Conservation (phyloP, 2,329 filamentous ascomycete species). For the Hansfordia pulvinata region DNA sequence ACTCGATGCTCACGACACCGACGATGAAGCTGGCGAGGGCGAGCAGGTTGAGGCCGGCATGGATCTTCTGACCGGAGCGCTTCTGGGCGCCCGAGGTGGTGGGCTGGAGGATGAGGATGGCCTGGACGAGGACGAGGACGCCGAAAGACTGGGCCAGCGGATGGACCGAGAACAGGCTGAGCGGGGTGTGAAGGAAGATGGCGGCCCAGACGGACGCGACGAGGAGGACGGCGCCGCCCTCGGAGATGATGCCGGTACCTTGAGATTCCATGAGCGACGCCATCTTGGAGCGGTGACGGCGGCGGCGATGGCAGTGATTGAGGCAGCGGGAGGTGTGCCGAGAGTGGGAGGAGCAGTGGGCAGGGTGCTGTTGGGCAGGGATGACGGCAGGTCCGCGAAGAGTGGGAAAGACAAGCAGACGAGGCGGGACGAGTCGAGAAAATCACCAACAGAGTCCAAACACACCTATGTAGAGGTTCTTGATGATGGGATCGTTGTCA, state of each 20-base stretch:
- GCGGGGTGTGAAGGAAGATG: constrained; percentile 47
- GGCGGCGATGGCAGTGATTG: constrained; percentile 1
- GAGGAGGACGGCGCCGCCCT: constrained; percentile 66
- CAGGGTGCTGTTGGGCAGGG: constrained; percentile 1
- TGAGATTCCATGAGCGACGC: constrained; percentile 16
- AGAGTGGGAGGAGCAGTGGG: neutral
- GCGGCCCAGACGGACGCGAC: constrained; percentile 64
- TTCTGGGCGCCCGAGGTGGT: constrained; percentile 71
- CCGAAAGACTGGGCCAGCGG: constrained; percentile 59
- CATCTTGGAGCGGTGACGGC: constrained; percentile 8
- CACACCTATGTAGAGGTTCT: constrained; percentile 65
- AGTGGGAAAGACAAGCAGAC: neutral
- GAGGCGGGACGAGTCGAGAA: neutral
- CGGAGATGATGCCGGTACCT: constrained; percentile 75
- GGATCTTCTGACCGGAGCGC: constrained; percentile 39
- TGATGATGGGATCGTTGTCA: constrained; percentile 46
- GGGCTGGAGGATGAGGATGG: constrained; percentile 75
- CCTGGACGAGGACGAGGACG: constrained; percentile 64
- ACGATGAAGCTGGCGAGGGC: constrained; percentile 47
- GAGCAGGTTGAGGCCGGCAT: constrained; percentile 57
- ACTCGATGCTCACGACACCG: constrained; percentile 60
- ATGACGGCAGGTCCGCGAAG: neutral
- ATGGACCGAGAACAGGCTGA: constrained; percentile 81
- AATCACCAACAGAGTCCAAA: constrained; percentile 3
- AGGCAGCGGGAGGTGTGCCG: neutral